These are phyloP conservation scores for Sutorius eximius DNA, from an alignment of 1,284 basidiomycete genomes.

Conservation along the genomic window DNA sequence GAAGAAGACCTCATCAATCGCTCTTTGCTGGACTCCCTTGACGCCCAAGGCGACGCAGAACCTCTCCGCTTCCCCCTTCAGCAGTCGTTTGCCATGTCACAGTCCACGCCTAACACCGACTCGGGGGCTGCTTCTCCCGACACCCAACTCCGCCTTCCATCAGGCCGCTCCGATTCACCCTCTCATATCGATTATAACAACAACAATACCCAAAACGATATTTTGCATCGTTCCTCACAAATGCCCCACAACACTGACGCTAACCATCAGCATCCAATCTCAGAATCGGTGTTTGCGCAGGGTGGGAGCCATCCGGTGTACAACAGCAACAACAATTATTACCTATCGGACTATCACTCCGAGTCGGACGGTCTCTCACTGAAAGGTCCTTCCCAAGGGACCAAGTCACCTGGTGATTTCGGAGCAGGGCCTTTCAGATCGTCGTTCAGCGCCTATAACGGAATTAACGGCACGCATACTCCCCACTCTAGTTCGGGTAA, in stretches of 20 bases:
- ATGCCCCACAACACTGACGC: conserved; percentile 37
- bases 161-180: conserved; percentile 53
- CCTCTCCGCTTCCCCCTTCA: conserved; percentile 43
- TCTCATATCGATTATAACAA: conserved; percentile 35
- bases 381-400: conserved; percentile 39
- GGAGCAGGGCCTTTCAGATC: conserved; percentile 36
- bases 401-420: conserved; percentile 42
- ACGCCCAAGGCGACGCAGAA: conserved; percentile 78
- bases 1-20: conserved; percentile 84
- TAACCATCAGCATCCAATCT: conserved; percentile 35
- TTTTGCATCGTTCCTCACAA: conserved; percentile 36
- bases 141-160: conserved; percentile 50
- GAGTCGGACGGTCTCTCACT: conserved; percentile 40
- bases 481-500: conserved; percentile 25
- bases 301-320: conserved; percentile 43
- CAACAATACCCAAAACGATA: conserved; percentile 38
- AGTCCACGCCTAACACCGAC: conserved; percentile 48
- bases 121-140: conserved; percentile 53
- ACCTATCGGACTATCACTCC: conserved; percentile 41
- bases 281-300: conserved; percentile 31
- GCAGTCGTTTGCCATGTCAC: conserved; percentile 31
- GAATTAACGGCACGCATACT: conserved; percentile 26
- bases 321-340: conserved; percentile 44
- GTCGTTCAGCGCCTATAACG: conserved; percentile 39
- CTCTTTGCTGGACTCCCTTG: conserved; percentile 74